phyloP scores from a whole-genome alignment of 2,329 filamentous ascomycete genomes.

The Apiospora sp. region DNA sequence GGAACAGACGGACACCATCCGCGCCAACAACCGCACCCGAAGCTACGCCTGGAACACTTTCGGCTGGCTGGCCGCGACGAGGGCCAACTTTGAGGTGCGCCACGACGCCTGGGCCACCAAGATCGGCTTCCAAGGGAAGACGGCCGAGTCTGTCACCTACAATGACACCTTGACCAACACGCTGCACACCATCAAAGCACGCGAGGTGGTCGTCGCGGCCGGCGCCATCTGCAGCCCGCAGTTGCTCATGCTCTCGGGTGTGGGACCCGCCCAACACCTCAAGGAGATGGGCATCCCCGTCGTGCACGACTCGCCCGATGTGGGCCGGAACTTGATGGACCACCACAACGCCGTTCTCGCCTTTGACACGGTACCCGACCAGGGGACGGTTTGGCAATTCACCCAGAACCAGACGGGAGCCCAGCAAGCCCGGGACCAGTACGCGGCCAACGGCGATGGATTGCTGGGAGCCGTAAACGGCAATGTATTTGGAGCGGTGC shows the following conservation, averaged over 20 bases:
- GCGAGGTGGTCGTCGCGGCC: constrained; percentile 40
- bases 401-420: neutral
- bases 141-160: constrained; percentile 46
- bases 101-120: constrained; percentile 43
- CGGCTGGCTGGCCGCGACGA: constrained; percentile 27
- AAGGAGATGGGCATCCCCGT: constrained; percentile 36
- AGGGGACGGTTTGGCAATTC: neutral
- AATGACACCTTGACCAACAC: constrained; percentile 37
- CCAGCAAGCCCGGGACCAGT: no score
- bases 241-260: constrained; percentile 42
- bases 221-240: constrained; percentile 40
- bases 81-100: constrained; percentile 30
- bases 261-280: constrained; percentile 37
- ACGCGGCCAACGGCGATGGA: no score
- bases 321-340: constrained; percentile 39
- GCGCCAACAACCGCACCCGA: constrained; percentile 30
- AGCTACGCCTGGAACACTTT: constrained; percentile 32
- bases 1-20: constrained; percentile 27
- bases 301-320: constrained; percentile 39
- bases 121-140: constrained; percentile 43
- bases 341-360: constrained; percentile 33
- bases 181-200: constrained; percentile 42
- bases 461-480: no score
- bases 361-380: constrained; percentile 10
- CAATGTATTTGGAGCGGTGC: no score